Evolutionary conservation across 2,329 filamentous ascomycete species (phyloP).

Genomic region (Aspergillus thermomutatus): DNA sequence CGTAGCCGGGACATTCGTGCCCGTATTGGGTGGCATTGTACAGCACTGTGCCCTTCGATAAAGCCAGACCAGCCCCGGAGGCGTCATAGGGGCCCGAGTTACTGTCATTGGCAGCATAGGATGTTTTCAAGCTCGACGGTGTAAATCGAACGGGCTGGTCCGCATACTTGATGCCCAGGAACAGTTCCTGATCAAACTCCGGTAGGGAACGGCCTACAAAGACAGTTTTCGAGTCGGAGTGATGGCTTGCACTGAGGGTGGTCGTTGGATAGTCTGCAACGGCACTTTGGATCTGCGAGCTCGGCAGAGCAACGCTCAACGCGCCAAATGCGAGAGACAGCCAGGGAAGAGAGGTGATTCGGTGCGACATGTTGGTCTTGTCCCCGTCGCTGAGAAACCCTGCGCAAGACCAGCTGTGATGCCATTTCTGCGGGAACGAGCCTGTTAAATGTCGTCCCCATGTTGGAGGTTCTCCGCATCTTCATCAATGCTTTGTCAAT

Average conservation of each 20-base stretch:
- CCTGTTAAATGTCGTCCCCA: not conserved
- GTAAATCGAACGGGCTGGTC: slow-evolving; percentile 27
- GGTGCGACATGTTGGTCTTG: not conserved
- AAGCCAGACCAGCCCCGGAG: not conserved
- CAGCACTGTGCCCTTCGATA: slow-evolving; percentile 2
- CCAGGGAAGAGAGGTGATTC: not conserved
- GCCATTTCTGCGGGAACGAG: not conserved
- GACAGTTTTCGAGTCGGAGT: slow-evolving; percentile 9
- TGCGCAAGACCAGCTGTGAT: not conserved
- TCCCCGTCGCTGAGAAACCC: not conserved
- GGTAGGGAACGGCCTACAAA: slow-evolving; percentile 26
- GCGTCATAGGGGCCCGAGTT: slow-evolving; percentile 13
- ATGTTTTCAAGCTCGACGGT: slow-evolving; percentile 18
- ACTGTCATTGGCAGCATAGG: slow-evolving; percentile 21
- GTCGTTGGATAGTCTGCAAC: not conserved
- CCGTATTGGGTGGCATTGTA: slow-evolving; percentile 31
- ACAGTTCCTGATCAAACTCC: slow-evolving; percentile 26
- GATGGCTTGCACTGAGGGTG: slow-evolving; percentile 1
- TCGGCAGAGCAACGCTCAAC: not conserved
- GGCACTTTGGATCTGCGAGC: not conserved
- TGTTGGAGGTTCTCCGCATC: not conserved
- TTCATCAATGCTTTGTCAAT: not conserved
- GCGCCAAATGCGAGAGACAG: not conserved
- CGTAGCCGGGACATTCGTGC: slow-evolving; percentile 30
- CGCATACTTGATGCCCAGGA: slow-evolving; percentile 30